Conservation (phyloP, 2,329 filamentous ascomycete species). For the Furcasterigmium sp. region DNA sequence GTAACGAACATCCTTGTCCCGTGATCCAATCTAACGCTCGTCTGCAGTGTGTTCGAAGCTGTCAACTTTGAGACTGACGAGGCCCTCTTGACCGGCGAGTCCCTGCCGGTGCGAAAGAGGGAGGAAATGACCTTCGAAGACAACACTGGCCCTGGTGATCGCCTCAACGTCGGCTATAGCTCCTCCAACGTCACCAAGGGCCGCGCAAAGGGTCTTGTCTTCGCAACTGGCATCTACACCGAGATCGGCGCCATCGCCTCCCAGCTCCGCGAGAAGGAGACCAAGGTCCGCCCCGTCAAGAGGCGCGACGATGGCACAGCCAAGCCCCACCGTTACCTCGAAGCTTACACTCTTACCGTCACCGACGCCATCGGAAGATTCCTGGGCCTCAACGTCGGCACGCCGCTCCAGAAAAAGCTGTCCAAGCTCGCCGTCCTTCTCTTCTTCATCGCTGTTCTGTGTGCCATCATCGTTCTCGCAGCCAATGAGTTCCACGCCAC, state of each 20-base stretch:
- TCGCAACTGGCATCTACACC: constrained; percentile 53
- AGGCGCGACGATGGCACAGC: constrained; percentile 38
- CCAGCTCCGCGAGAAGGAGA: constrained; percentile 49
- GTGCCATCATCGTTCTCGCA: constrained; percentile 59
- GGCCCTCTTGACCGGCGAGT: constrained; percentile 58
- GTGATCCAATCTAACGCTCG: constrained; percentile 59
- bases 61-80: constrained; percentile 56
- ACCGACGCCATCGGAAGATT: constrained; percentile 55
- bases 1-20: constrained; percentile 32
- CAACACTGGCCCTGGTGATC: constrained; percentile 53
- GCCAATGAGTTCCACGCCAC: constrained; percentile 47
- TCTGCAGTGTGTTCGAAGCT: constrained; percentile 35
- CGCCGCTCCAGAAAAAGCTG: constrained; percentile 61
- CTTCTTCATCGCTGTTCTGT: constrained; percentile 58
- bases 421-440: constrained; percentile 59
- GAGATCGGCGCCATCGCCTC: constrained; percentile 61
- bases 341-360: constrained; percentile 33
- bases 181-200: constrained; percentile 60
- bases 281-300: constrained; percentile 35
- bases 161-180: constrained; percentile 56
- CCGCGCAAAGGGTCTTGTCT: constrained; percentile 53
- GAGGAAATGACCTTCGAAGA: constrained; percentile 40
- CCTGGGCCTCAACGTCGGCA: constrained; percentile 59
- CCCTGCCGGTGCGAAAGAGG: constrained; percentile 51
- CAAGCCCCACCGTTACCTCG: constrained; percentile 39